A percentile compares a stretch with the other conserved stretches of the same genome.
phyloP scores from a whole-genome alignment of 495 filamentous ascomycete genomes.

The Neurospora hispaniola region DNA sequence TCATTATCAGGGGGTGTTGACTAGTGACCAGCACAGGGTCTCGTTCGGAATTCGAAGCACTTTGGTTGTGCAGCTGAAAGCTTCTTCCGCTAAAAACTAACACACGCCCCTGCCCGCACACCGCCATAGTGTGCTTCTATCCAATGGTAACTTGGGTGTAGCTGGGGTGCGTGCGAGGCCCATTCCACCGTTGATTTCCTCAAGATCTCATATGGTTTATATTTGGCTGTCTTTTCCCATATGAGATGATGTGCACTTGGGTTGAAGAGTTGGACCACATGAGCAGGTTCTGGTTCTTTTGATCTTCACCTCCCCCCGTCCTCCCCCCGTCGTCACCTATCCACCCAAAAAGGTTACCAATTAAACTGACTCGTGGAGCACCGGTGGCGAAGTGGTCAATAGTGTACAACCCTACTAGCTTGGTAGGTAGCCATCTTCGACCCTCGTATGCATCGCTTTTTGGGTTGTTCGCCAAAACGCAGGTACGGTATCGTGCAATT shows the following conservation, averaged over 20 bases:
- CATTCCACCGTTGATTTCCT: neutral
- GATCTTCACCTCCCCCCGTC: neutral
- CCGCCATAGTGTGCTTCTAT: neutral
- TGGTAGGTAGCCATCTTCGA: neutral
- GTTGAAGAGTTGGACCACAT: neutral
- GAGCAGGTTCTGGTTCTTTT: neutral
- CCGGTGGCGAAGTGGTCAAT: neutral
- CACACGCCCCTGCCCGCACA: neutral
- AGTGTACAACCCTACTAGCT: neutral
- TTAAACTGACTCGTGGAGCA: neutral
- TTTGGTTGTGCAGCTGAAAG: neutral
- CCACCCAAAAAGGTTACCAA: neutral
- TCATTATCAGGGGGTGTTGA: neutral
- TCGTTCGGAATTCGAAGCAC: neutral
- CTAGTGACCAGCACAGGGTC: neutral
- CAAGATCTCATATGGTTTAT: neutral
- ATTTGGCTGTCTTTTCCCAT: neutral
- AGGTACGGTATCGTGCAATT: neutral
- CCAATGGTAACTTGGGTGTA: neutral
- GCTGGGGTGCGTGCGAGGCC: neutral
- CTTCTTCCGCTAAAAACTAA: neutral
- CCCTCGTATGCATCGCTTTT: neutral
- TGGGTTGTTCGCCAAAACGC: neutral
- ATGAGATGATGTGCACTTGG: neutral
- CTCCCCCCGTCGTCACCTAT: neutral